Evolutionary conservation across 2,329 filamentous ascomycete species (phyloP), one percentile per base, ranked within the genome.

Genomic region (Metarhizium anisopliae): DNA sequence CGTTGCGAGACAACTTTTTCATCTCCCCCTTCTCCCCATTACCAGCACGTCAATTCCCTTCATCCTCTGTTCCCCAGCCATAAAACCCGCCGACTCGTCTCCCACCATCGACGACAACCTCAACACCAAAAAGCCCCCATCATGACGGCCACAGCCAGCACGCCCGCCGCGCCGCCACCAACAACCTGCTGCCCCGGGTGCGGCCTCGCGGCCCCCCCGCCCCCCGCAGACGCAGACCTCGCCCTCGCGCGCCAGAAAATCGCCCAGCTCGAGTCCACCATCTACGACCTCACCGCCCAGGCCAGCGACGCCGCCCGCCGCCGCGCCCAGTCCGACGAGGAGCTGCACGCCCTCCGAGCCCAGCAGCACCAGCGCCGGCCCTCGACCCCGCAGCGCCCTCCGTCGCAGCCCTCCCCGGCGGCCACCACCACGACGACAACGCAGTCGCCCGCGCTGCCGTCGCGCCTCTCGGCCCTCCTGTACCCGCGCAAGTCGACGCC

Each of bases 211-310:
- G 7, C 10, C 32, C 32, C 32, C 7, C 10, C 32, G 6, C 6
- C 38, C 52, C 65, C 77, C 49, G 65, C 67, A 45, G 56, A 72
- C 6, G 70, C 72, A 35, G 73, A 75, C 50, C 77, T 85, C 36
- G 71, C 75, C 32, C 72, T 74, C 55, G 78, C 83, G 55, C 81
- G 84, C 66, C 73, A 77, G 58, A 78, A 83, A 64, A 85, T 89
- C 64, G 73, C 78, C 59, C 85, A 90, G 63, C 77, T 93, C 49
- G 83, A 91, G 69, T 77, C 80, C 40, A 87, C 91, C 65, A 83
- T 92, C 54, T 78, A 80, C 55, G 71, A 84, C 54, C 78, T 92
- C 57, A 89, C 84, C 68, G 77, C 87, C 62, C 90, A 89, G 70
- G 85, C 86, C 55, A 80, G 84, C 3, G 81, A 83, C 38, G 76